A percentile compares a stretch with the other conserved stretches of the same genome.
Conservation (phyloP, 495 filamentous ascomycete genomes). For the Talaromyces thailandensis region DNA sequence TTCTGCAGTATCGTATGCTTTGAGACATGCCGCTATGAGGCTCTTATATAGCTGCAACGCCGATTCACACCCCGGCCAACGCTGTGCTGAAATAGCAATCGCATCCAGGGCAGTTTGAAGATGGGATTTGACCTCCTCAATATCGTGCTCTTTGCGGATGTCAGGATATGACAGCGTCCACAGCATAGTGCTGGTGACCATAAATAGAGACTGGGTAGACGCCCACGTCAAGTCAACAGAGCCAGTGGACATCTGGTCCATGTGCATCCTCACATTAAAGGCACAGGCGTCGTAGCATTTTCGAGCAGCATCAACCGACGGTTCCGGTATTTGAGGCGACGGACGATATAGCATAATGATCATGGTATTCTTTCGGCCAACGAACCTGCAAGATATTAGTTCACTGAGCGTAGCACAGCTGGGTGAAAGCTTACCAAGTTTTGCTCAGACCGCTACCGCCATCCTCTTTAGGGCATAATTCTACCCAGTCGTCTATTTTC, state of each 20-base stretch:
- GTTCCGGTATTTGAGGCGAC: slow-evolving; percentile 81
- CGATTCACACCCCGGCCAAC: slow-evolving; percentile 85
- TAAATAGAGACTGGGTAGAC: slow-evolving; percentile 78
- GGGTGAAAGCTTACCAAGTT: slow-evolving; percentile 41
- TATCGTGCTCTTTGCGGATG: slow-evolving; percentile 57
- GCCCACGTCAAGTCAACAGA: slow-evolving; percentile 86
- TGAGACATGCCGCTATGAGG: slow-evolving; percentile 73
- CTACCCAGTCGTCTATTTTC: slow-evolving; percentile 68
- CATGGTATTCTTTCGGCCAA: slow-evolving; percentile 71
- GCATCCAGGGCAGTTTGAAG: slow-evolving; percentile 64
- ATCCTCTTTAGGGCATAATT: slow-evolving; percentile 50
- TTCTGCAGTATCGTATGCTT: slow-evolving; percentile 66
- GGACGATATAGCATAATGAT: slow-evolving; percentile 76
- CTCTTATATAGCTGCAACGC: slow-evolving; percentile 71
- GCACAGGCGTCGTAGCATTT: slow-evolving; percentile 74
- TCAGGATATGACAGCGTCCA: slow-evolving; percentile 84
- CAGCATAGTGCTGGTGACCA: slow-evolving; percentile 76
- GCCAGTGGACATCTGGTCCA: slow-evolving; percentile 61
- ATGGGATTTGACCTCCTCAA: slow-evolving; percentile 62
- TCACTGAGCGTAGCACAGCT: not conserved
- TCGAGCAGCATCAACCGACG: slow-evolving; percentile 60
- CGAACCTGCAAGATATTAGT: slow-evolving; percentile 47
- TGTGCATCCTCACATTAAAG: slow-evolving; percentile 70
- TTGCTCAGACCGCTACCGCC: slow-evolving; percentile 56
- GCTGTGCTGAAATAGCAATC: slow-evolving; percentile 62